Evolutionary conservation across 306 rosid species (phyloP).

Genomic region (Biancaea sappan): DNA sequence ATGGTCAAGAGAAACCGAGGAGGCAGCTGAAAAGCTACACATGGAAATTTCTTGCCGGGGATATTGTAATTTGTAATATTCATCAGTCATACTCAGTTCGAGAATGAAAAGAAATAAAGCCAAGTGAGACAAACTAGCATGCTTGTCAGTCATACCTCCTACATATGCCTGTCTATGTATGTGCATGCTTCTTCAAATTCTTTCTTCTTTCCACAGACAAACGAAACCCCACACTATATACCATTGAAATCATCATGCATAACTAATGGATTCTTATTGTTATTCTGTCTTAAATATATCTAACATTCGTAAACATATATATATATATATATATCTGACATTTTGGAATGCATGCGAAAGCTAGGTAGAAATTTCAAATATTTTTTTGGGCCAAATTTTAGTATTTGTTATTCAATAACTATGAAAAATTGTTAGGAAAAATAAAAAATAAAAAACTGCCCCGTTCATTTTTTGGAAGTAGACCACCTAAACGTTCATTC

Average conservation of each 20-base stretch:
- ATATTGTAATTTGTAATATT: slow-evolving; percentile 4
- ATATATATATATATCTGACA: too few relatives aligned
- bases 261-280: too few relatives aligned
- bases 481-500: too few relatives aligned
- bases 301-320: too few relatives aligned
- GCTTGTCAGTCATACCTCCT: slow-evolving; percentile 53
- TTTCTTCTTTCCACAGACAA: background rate
- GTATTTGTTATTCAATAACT: too few relatives aligned
- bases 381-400: too few relatives aligned
- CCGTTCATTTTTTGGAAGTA: too few relatives aligned
- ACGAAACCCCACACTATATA: background rate
- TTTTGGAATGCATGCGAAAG: too few relatives aligned
- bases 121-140: slow-evolving; percentile 60
- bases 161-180: background rate
- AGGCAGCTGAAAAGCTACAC: slow-evolving; percentile 62
- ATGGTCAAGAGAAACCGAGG: slow-evolving; percentile 62
- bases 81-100: slow-evolving; percentile 53
- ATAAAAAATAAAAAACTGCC: too few relatives aligned
- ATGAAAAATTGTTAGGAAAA: too few relatives aligned
- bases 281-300: too few relatives aligned
- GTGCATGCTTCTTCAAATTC: slow-evolving; percentile 34
- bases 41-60: slow-evolving; percentile 71
- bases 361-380: too few relatives aligned
- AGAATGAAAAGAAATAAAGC: slow-evolving; percentile 45
- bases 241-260: background rate